phyloP scores from a whole-genome alignment of 2,329 filamentous ascomycete species.

The Dactylellina drechsleri region DNA sequence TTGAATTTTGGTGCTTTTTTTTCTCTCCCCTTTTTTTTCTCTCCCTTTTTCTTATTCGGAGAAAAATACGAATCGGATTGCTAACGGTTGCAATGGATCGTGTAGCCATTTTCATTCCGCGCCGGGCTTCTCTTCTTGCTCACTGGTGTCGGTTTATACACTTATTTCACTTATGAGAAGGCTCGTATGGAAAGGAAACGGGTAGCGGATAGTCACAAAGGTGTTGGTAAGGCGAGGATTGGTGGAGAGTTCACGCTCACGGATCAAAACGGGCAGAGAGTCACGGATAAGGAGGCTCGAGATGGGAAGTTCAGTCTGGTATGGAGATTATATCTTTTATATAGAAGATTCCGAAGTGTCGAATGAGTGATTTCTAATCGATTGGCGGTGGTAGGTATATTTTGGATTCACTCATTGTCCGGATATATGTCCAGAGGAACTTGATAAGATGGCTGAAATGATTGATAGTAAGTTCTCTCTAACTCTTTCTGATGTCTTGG shows the following conservation, averaged over 20 bases:
- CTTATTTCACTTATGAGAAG: slow-evolving; percentile 96
- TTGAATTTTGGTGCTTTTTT: background rate
- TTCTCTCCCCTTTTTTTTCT: slow-evolving; percentile 16
- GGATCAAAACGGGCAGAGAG: slow-evolving; percentile 81
- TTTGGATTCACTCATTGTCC: slow-evolving; percentile 99
- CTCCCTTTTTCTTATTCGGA: too few species aligned
- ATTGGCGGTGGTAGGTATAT: slow-evolving; percentile 74
- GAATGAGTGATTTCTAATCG: slow-evolving; percentile 10
- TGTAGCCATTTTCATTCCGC: slow-evolving; percentile 90
- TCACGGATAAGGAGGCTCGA: slow-evolving; percentile 82
- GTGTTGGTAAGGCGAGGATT: slow-evolving; percentile 90
- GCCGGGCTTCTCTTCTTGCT: slow-evolving; percentile 85
- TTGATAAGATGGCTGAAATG: slow-evolving; percentile 99
- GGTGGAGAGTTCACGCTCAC: slow-evolving; percentile 84
- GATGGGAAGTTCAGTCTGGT: slow-evolving; percentile 79
- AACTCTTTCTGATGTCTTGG: background rate
- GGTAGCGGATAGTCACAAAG: slow-evolving; percentile 90
- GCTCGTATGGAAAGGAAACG: slow-evolving; percentile 86
- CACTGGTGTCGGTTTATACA: slow-evolving; percentile 79
- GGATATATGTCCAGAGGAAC: slow-evolving; percentile 97
- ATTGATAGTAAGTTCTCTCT: slow-evolving; percentile 69
- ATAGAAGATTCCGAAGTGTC: background rate
- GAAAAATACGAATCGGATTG: too few species aligned
- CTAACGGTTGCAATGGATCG: slow-evolving; percentile 7
- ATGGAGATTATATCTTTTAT: background rate